A percentile compares a stretch with the other conserved stretches of the same genome.
phyloP scores from a whole-genome alignment of 805 yeast species.

The Suhomyces sp. region DNA sequence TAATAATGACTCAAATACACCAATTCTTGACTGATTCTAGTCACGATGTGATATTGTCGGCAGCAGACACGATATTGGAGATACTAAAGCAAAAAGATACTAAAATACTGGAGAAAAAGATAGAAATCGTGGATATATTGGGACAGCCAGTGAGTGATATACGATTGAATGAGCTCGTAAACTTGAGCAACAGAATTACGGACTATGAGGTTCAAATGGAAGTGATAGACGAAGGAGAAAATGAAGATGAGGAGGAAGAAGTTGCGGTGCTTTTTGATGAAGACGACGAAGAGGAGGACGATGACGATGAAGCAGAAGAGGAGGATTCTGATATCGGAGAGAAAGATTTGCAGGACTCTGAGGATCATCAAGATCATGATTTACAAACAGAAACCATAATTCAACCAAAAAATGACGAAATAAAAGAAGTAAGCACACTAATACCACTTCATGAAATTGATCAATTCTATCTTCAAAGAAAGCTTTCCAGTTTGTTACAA shows the following conservation, averaged over 20 bases:
- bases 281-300: slow-evolving; percentile 14
- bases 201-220: slow-evolving; percentile 41
- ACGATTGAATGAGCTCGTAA: slow-evolving; percentile 46
- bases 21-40: slow-evolving; percentile 70
- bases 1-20: slow-evolving; percentile 58
- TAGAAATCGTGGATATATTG: slow-evolving; percentile 52
- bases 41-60: slow-evolving; percentile 67
- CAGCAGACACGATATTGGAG: slow-evolving; percentile 65
- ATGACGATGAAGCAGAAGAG: slow-evolving; percentile 7
- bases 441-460: slow-evolving; percentile 20
- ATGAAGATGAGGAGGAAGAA: slow-evolving; percentile 20
- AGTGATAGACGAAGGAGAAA: slow-evolving; percentile 16
- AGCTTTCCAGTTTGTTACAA: slow-evolving; percentile 36
- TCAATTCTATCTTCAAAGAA: slow-evolving; percentile 53
- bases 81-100: slow-evolving; percentile 48
- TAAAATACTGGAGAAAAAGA: slow-evolving; percentile 45
- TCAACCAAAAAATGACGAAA: slow-evolving; percentile 1
- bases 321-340: slow-evolving; percentile 1
- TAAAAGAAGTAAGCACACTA: neutral
- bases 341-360: too few relatives aligned
- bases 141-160: slow-evolving; percentile 36
- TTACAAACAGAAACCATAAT: slow-evolving; percentile 33
- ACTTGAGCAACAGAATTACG: slow-evolving; percentile 46
- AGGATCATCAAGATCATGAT: slow-evolving; percentile 18
- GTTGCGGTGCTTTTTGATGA: slow-evolving; percentile 24